Conservation (phyloP, 805 yeast genomes). For the Priceomyces medius region DNA sequence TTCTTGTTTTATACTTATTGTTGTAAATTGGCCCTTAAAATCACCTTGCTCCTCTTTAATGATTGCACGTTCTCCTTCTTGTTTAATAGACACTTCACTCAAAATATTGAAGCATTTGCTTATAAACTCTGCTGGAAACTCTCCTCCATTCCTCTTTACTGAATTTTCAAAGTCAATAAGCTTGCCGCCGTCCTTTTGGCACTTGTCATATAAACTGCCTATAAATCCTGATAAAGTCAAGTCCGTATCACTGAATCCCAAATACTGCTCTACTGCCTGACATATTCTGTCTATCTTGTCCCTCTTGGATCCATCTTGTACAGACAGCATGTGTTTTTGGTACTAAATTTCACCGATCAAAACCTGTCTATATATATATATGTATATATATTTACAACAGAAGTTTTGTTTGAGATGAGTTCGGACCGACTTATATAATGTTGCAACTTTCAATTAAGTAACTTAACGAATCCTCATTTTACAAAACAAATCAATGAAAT, state of each 20-base stretch:
- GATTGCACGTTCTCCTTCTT: conserved; percentile 3
- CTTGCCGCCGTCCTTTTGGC: conserved; percentile 3
- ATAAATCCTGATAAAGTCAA: conserved; percentile 27
- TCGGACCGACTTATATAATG: background rate
- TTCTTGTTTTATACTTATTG: no score
- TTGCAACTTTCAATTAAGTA: no score
- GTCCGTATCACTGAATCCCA: conserved; percentile 24
- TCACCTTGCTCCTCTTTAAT: conserved; percentile 11
- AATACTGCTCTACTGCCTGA: conserved; percentile 11
- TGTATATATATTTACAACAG: no score
- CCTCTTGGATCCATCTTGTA: background rate
- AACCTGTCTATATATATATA: no score
- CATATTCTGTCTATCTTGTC: conserved; percentile 3
- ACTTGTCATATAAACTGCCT: conserved; percentile 21
- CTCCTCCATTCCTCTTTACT: conserved; percentile 40
- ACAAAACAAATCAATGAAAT: no score
- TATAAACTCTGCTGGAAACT: conserved; percentile 35
- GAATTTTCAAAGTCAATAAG: conserved; percentile 7
- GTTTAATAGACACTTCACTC: conserved; percentile 2
- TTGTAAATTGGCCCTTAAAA: conserved; percentile 3
- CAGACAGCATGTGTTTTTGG: background rate
- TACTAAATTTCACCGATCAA: no score
- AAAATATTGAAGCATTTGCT: conserved; percentile 18
- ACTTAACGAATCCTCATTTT: no score
- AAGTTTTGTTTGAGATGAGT: conserved; percentile 1